Base-by-base conservation (phyloP, 495 filamentous ascomycete species). In the Aspergillus funiculosus region DNA sequence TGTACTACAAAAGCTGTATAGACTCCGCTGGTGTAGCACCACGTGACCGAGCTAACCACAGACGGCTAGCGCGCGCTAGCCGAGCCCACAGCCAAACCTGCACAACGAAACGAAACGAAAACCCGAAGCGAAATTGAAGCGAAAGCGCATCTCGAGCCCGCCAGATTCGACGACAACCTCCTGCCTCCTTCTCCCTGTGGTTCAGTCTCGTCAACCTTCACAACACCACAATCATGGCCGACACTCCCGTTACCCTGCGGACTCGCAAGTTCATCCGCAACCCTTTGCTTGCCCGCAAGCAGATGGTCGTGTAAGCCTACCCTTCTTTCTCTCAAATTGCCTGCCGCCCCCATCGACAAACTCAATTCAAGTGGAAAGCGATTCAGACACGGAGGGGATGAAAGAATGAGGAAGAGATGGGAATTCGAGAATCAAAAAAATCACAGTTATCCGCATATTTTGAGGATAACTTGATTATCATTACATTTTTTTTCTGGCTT, bases 201-300 rank as follows among this genome's bases (percentile, higher is more conserved):
- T 49, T 50, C 46, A 50, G 46, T 48, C 48, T 51, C 50, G 60
- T 54, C 58, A 52, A 57, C 54, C 57, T 54, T 60, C 60, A 58
- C 61, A 62, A 57, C 57, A 61, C 53, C 64, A 62, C 70, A 75
- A 88, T 69, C 68, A 97, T 96, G 92, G 81, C 90, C 71, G 92
- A 96, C 72, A 64, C 78, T 68, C 80, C 84, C 58, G 87, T 99
- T 65, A 98, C 92, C 59, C 75, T 99, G 78, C 87, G 94, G 75
- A 99, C 94, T 71, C 91, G 94, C 85, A 99, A 99, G 80, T 99
- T 99, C 88, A 94, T 97, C 72, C 85, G 89, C 75, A 99, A 99
- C 79, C 86, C 94, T 67, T 87, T 99, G 67, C 86, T 99, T 57
- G 90, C 82, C 64, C 85, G 91, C 66, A 95, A 92, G 80, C 94